These are phyloP conservation scores for Pyrenochaeta sp. DNA, from an alignment of 2,329 filamentous ascomycete species.

Conservation along the genomic window DNA sequence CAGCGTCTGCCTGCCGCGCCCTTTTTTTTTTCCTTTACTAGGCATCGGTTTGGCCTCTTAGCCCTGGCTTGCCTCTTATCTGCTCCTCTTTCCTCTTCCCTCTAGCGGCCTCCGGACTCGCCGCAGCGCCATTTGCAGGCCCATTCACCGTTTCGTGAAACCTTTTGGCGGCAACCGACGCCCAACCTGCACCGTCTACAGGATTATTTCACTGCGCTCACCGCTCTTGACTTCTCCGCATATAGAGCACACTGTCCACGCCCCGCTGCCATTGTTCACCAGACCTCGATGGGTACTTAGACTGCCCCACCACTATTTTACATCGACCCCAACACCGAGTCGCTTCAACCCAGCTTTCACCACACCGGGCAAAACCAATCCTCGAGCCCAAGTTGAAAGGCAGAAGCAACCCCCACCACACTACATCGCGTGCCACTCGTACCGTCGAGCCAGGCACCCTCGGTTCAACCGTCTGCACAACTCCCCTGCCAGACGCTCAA, in stretches of 20 bases:
- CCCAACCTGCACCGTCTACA: slow-evolving; percentile 9
- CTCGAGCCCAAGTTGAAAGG: neutral
- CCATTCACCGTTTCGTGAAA: slow-evolving; percentile 19
- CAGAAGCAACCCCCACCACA: neutral
- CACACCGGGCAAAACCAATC: neutral
- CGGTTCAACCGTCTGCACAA: neutral
- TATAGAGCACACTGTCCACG: neutral
- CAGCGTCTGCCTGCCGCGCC: slow-evolving; percentile 11
- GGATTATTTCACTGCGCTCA: slow-evolving; percentile 1
- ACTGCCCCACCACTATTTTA: slow-evolving; percentile 33
- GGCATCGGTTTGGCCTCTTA: neutral
- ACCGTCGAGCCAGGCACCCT: neutral
- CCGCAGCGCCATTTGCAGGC: slow-evolving; percentile 19
- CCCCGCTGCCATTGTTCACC: slow-evolving; percentile 3
- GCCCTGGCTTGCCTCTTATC: neutral
- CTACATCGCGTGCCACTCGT: neutral
- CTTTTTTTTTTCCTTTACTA: neutral
- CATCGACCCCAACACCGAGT: slow-evolving; percentile 14
- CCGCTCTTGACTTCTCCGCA: neutral
- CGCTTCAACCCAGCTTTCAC: neutral
- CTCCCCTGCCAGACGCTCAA: neutral
- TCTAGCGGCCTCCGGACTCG: slow-evolving; percentile 15
- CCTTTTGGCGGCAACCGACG: slow-evolving; percentile 10
- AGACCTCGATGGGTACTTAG: slow-evolving; percentile 24
- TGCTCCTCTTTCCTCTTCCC: neutral